phyloP scores from a whole-genome alignment of 2,329 filamentous ascomycete species.

The Exophiala phaeomuriformis region DNA sequence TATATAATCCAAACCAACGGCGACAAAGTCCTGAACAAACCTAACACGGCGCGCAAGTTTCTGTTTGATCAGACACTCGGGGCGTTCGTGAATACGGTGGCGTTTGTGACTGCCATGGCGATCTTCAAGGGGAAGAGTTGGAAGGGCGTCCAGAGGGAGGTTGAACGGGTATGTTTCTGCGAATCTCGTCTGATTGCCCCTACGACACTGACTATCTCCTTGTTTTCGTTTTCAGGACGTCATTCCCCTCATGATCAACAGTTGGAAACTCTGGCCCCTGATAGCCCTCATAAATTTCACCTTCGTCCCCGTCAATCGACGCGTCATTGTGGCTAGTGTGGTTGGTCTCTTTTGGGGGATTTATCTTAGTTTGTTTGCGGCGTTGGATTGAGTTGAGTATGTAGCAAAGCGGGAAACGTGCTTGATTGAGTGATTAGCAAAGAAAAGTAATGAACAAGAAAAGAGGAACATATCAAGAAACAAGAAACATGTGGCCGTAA shows the following conservation, averaged over 20 bases:
- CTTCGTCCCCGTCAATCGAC: conserved; percentile 32
- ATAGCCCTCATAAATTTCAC: conserved; percentile 37
- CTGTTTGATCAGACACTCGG: conserved; percentile 53
- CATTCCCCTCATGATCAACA: conserved; percentile 33
- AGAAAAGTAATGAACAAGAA: too few relatives aligned
- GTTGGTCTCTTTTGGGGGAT: conserved; percentile 37
- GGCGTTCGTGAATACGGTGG: conserved; percentile 48
- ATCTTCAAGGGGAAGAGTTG: conserved; percentile 38
- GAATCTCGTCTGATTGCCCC: background rate
- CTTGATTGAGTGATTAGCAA: too few relatives aligned
- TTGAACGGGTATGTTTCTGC: conserved; percentile 28
- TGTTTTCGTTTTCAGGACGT: conserved; percentile 30
- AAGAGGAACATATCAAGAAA: too few relatives aligned
- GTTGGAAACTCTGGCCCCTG: conserved; percentile 37
- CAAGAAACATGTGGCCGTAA: too few relatives aligned
- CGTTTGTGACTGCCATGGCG: conserved; percentile 51
- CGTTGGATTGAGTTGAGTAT: conserved; percentile 18
- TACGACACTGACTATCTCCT: background rate
- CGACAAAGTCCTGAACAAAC: conserved; percentile 33
- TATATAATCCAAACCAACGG: conserved; percentile 8
- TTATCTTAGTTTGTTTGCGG: conserved; percentile 33
- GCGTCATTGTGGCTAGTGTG: conserved; percentile 33
- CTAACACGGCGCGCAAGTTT: conserved; percentile 52
- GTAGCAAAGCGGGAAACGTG: too few relatives aligned
- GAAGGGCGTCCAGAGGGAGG: conserved; percentile 31